Evolutionary conservation across 768 basidiomycete genomes (phyloP), one percentile per base, ranked within the genome.

Genomic region (Pleurotus sapidus): DNA sequence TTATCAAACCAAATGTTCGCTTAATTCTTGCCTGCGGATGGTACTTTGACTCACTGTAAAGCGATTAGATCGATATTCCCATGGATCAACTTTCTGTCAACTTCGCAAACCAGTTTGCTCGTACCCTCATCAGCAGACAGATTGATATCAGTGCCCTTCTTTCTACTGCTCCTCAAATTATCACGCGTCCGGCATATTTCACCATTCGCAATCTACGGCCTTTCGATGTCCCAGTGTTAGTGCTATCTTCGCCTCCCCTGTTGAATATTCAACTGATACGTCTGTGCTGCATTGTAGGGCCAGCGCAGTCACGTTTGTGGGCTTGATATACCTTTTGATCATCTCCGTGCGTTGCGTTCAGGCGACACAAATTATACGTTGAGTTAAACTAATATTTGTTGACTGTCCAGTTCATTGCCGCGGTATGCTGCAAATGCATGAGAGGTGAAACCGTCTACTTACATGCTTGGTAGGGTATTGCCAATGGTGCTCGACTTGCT

Each of bases 181-280:
- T 88, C 30, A 67, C 76, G 2, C 57, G 72, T 5, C 84, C 87
- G 1, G 64, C 85, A 4, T 70, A 65, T 40, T 87, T 78, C 60
- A 76, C 68, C 1, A 48, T 83, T 5, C 42, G 71, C 50, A 86
- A 88, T 58, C 58, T 84, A 1, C 69, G 75, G 11, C 84, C 87
- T 0, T 88, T 87, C 56, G 77, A 87, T 59, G 65, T 78, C 11
- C 80, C 84, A 18, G 78, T 82, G 83, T 86, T 69, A 14, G 82
- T 23, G n/a, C 9, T 8, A 69, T 4, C 11, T 30, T 9, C 15
- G 12, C 14, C 24, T 40, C 4, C 46, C 30, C 46, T 15, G n/a
- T 40, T 15, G 42, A 25, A 30, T 38, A n/a, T 50, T 18, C 37
- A 9, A 14, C 15, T n/a, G 9, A 43, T 27, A 18, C 46, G 8